Base-by-base conservation (phyloP, 1,284 basidiomycete species). In the Fomes fomentarius region DNA sequence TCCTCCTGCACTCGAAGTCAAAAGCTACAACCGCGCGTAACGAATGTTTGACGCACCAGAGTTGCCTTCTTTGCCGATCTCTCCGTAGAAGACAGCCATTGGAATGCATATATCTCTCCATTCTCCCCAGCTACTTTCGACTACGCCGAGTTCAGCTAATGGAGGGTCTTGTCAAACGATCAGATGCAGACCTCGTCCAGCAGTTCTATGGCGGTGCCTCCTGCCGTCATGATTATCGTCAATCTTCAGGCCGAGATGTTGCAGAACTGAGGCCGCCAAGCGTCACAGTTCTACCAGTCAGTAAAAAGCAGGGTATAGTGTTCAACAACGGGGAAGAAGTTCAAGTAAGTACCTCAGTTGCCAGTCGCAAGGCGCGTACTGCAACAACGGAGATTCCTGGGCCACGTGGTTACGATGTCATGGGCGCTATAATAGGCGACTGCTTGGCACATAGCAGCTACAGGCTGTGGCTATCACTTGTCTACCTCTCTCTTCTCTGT, bases 81-180 rank as follows among this genome's bases (percentile, higher is more conserved):
- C 71, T 93, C 88, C 1, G 84, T 80, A 22, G 79, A 76, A 7
- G 85, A 81, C 5, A 94, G 78, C 90, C 91, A 94, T 69, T 92
- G 87, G 61, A 94, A 87, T 15, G 94, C 70, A 65, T 91, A 91
- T 47, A 93, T 80, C 60, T 92, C 89, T 15, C 84, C 89, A 70
- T 88, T 88, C 53, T 94, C 92, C 42, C 82, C 84, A 4, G 80
- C 71, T 38, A 93, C 71, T 63, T 86, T 84, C n/a, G 81, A 76
- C 90, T 93, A 54, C 1, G 4, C n/a, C n/a, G 10, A 37, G 3
- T 2, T 48, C 17, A 43, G 43, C 10, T 44, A 7, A 9, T 12
- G 21, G 14, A 17, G 17, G 11, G 15, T 12, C 7, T 9, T 19
- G 10, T 17, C 33, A 7, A 31, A 17, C 4, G 33, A 28, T 9